Evolutionary conservation across 208 protist species (phyloP), one percentile per base, ranked within the genome.

Genomic region (Crithidia bombi): DNA sequence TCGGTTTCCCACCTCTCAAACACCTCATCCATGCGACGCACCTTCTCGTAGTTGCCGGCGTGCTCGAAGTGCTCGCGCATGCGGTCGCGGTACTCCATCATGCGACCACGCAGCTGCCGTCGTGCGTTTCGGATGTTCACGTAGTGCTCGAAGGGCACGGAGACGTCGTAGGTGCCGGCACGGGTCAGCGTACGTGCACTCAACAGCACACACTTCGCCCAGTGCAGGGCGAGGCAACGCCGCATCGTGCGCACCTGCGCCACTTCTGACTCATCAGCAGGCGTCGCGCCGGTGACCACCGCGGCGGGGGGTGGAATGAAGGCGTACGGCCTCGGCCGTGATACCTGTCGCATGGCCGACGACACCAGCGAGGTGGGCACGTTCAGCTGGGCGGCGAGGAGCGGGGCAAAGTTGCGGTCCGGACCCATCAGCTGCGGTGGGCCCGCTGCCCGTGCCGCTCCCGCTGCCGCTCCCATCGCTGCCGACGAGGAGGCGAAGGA

Each of bases 161-260:
- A 14, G 9, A 87, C 71, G 58, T 74, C 74, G 65, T 55, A 56
- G 36, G 63, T 72, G 46, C 79, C 73, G n/a, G 65, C 58, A 35
- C 77, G 75, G 17, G 65, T 67, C 25, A 87, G 65, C n/a, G 78
- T 78, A 21, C 78, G 73, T 0, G 75, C 82, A 44, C 82, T 85
- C 23, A 87, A 73, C 41, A 87, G 44, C 5, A 84, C 64, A 39
- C 82, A 87, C 74, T 85, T 84, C 33, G 71, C 79, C 82, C 82
- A 87, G 47, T 82, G 70, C 65, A 87, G 54, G 11, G 75, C 78
- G 21, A 85, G 44, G 56, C 75, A 83, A 0, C 82, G 82, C 35
- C 82, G 82, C 52, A 67, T 39, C 39, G 82, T 85, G n/a, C 78
- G 78, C 44, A 61, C 69, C 59, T 68, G 62, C 23, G 78, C 63